A percentile compares a stretch with the other conserved stretches of the same genome.
These are phyloP conservation scores for Aureobasidium vineae DNA, from an alignment of 2,329 filamentous ascomycete species.

Conservation along the genomic window DNA sequence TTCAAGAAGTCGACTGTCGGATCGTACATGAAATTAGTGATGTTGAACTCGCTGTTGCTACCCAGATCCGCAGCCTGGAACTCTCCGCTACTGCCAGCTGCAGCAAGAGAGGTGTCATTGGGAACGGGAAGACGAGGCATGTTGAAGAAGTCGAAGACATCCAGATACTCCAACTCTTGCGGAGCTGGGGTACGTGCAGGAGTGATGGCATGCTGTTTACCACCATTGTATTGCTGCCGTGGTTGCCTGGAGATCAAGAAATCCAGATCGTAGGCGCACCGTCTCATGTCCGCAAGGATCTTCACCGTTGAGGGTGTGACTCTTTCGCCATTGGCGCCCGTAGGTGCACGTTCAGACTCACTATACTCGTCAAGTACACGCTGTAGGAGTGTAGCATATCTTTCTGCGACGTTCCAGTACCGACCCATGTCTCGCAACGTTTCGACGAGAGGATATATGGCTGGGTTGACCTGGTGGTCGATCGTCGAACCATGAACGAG, in stretches of 20 bases:
- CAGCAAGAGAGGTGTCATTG: slow-evolving; percentile 34
- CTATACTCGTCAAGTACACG: slow-evolving; percentile 83
- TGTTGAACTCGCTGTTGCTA: slow-evolving; percentile 65
- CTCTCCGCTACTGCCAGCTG: slow-evolving; percentile 29
- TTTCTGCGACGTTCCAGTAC: slow-evolving; percentile 80
- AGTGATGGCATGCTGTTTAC: slow-evolving; percentile 34
- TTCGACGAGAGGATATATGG: slow-evolving; percentile 78
- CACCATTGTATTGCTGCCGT: slow-evolving; percentile 42
- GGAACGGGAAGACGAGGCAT: slow-evolving; percentile 66
- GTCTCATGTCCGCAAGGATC: slow-evolving; percentile 86
- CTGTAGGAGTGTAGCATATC: slow-evolving; percentile 76
- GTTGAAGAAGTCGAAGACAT: slow-evolving; percentile 95
- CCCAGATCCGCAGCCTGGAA: slow-evolving; percentile 29
- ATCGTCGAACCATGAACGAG: slow-evolving; percentile 90
- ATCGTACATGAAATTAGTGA: slow-evolving; percentile 75
- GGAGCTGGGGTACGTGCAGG: slow-evolving; percentile 57
- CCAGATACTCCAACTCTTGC: slow-evolving; percentile 84
- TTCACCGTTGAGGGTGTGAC: slow-evolving; percentile 79
- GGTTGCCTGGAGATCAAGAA: slow-evolving; percentile 85
- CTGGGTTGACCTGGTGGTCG: slow-evolving; percentile 75
- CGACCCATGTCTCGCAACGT: slow-evolving; percentile 76
- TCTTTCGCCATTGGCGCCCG: slow-evolving; percentile 62
- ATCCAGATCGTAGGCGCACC: slow-evolving; percentile 86
- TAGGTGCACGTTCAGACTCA: slow-evolving; percentile 65
- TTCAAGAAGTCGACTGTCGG: slow-evolving; percentile 68